These are phyloP conservation scores for Cyberlindnera meyerae DNA, from an alignment of 805 yeast species.

Conservation along the genomic window DNA sequence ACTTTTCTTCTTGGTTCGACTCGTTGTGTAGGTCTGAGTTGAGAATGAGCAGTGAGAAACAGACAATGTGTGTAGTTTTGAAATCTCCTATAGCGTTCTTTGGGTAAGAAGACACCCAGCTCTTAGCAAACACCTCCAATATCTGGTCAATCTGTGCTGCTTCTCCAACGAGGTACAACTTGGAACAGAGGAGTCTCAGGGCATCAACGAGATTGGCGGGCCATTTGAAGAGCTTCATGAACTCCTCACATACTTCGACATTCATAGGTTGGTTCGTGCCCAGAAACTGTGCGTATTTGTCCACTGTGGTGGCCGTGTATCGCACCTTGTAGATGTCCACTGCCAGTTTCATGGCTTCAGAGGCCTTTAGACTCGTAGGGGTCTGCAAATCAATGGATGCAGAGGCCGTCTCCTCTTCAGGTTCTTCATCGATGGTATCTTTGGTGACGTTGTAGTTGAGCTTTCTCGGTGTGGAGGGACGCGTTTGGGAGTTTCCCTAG, in stretches of 20 bases:
- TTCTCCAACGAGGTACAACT: slow-evolving; percentile 74
- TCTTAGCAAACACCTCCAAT: slow-evolving; percentile 59
- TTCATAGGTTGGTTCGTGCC: slow-evolving; percentile 30
- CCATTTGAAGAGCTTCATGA: slow-evolving; percentile 39
- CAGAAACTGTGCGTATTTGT: slow-evolving; percentile 37
- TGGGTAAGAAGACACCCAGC: slow-evolving; percentile 53
- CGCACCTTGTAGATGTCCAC: slow-evolving; percentile 29
- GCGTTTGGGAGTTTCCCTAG: slow-evolving; percentile 9
- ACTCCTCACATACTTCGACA: slow-evolving; percentile 28
- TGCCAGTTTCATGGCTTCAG: slow-evolving; percentile 23
- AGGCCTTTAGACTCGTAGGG: too few relatives aligned
- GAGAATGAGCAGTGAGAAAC: slow-evolving; percentile 65
- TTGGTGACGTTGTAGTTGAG: slow-evolving; percentile 13
- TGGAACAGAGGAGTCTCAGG: slow-evolving; percentile 56
- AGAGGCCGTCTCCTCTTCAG: slow-evolving; percentile 13
- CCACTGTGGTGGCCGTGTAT: slow-evolving; percentile 31
- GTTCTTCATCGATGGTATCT: slow-evolving; percentile 21
- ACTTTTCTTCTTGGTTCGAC: slow-evolving; percentile 30
- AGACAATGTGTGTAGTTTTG: slow-evolving; percentile 62
- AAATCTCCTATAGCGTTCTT: slow-evolving; percentile 43
- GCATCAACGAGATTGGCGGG: slow-evolving; percentile 50
- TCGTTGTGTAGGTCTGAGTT: slow-evolving; percentile 75
- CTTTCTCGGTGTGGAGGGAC: slow-evolving; percentile 8
- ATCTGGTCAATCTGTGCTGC: slow-evolving; percentile 76
- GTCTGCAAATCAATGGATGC: background rate